phyloP scores from a whole-genome alignment of 2,329 filamentous ascomycete genomes.

The Beauveria pseudobassiana region DNA sequence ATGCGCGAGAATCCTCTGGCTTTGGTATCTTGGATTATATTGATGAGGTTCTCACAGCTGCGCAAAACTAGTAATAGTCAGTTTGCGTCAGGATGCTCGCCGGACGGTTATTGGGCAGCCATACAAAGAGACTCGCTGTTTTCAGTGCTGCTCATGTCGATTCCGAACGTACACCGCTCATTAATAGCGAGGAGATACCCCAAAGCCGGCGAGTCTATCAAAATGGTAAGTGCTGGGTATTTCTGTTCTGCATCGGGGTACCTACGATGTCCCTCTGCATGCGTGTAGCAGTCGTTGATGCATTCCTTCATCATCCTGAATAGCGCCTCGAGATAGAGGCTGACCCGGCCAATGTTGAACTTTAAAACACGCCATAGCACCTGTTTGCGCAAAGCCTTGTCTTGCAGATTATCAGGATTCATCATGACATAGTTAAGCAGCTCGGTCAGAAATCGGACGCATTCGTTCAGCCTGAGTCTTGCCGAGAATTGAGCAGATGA shows the following conservation, averaged over 20 bases:
- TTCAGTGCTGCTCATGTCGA: background rate
- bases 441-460: background rate
- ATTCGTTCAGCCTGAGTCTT: background rate
- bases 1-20: background rate
- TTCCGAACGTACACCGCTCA: background rate
- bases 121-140: background rate
- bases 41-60: background rate
- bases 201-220: background rate
- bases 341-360: background rate
- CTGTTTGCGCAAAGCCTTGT: constrained; percentile 8
- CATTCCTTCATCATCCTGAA: background rate
- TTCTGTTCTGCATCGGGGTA: background rate
- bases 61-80: background rate
- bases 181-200: background rate
- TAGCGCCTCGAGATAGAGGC: background rate
- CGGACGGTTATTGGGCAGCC: background rate
- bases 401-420: constrained; percentile 8
- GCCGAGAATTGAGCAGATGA: constrained; percentile 13
- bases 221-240: background rate
- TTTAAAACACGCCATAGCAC: background rate
- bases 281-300: background rate
- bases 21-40: background rate
- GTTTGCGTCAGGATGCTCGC: background rate
- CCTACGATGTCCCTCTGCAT: background rate
- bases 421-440: background rate